phyloP scores from a whole-genome alignment of 2,329 filamentous ascomycete species.

The Tolypocladium sp. region DNA sequence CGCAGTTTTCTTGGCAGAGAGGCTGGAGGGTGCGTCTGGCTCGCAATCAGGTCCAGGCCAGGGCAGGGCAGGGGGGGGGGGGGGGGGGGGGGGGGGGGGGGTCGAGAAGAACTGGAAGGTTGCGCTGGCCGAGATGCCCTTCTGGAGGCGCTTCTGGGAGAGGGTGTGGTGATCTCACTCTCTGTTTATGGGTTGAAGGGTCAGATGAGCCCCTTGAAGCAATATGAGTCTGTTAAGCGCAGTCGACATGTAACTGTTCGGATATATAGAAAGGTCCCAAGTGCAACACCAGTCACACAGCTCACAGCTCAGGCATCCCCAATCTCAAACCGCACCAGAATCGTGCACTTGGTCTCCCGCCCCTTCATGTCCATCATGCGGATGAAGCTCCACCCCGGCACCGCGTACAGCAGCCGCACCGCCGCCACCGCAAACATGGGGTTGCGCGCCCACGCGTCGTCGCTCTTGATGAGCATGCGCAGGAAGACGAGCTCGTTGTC shows the following conservation, averaged over 20 bases:
- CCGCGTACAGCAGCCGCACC: slow-evolving; percentile 48
- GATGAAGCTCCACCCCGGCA: slow-evolving; percentile 53
- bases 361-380: slow-evolving; percentile 57
- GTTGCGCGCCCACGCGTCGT: slow-evolving; percentile 53
- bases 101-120: too few relatives aligned
- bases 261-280: too few relatives aligned
- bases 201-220: background rate
- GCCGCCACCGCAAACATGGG: slow-evolving; percentile 53
- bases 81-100: too few relatives aligned
- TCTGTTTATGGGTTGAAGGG: background rate
- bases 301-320: slow-evolving; percentile 23
- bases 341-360: slow-evolving; percentile 50
- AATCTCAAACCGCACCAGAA: slow-evolving; percentile 54
- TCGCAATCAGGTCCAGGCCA: too few relatives aligned
- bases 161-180: background rate
- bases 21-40: too few relatives aligned
- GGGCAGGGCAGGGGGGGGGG: too few relatives aligned
- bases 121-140: too few relatives aligned
- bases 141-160: background rate
- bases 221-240: background rate
- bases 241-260: background rate
- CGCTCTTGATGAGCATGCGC: slow-evolving; percentile 57
- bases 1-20: too few relatives aligned
- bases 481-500: slow-evolving; percentile 59
- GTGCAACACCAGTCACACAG: background rate